These are phyloP conservation scores for Rutstroemia sp. DNA, from an alignment of 2,329 filamentous ascomycete genomes.

Conservation along the genomic window DNA sequence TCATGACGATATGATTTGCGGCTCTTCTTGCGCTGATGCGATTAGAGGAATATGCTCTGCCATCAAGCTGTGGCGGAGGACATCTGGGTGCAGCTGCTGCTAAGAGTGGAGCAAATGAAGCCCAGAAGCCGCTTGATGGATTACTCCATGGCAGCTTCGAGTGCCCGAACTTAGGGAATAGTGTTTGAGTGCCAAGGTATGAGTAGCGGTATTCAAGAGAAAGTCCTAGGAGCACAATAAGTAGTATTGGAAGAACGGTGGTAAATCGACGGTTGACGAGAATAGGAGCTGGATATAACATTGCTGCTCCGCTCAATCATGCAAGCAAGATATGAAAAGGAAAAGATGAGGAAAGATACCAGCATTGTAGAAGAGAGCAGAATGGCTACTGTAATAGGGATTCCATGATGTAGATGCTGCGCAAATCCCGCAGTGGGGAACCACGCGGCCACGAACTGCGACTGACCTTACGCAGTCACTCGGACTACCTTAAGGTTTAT, in stretches of 20 bases:
- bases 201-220: neutral
- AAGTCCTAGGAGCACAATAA: neutral
- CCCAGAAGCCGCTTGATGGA: conserved; percentile 13
- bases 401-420: neutral
- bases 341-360: neutral
- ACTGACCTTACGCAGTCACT: too few relatives aligned
- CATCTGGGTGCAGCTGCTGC: conserved; percentile 15
- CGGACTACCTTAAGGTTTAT: too few relatives aligned
- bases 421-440: neutral
- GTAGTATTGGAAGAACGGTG: neutral
- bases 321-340: neutral
- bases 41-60: conserved; percentile 5
- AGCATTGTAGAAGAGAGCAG: neutral
- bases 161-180: neutral
- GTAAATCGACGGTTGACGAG: neutral
- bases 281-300: neutral
- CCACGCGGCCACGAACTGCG: neutral
- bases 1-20: conserved; percentile 7
- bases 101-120: conserved; percentile 14
- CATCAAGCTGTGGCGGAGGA: conserved; percentile 4
- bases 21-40: neutral
- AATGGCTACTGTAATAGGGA: neutral
- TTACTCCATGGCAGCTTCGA: neutral
- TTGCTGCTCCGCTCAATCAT: neutral
- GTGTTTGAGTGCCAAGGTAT: neutral